These are phyloP conservation scores for Diplodia seriata DNA, from an alignment of 2,329 filamentous ascomycete genomes.

Conservation along the genomic window DNA sequence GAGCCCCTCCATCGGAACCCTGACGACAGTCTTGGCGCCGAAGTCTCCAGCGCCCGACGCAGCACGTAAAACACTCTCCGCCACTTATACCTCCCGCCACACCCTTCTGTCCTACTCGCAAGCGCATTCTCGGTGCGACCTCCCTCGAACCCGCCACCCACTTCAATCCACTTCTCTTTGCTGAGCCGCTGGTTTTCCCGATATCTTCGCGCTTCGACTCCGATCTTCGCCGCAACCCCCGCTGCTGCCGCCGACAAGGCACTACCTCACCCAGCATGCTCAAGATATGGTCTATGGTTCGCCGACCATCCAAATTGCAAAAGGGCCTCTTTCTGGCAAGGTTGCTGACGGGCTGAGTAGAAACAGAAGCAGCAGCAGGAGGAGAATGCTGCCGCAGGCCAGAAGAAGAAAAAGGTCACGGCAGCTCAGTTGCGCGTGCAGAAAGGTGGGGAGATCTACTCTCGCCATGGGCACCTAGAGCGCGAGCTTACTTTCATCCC, in stretches of 20 bases:
- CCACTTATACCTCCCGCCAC: background rate
- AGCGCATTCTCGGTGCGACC: background rate
- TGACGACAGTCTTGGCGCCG: slow-evolving; percentile 1
- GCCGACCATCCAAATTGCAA: slow-evolving; percentile 38
- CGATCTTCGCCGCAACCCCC: slow-evolving; percentile 25
- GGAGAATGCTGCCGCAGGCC: slow-evolving; percentile 80
- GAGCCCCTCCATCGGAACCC: slow-evolving; percentile 1
- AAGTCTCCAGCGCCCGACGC: background rate
- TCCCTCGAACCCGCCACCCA: background rate
- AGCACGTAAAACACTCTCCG: background rate
- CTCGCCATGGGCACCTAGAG: background rate
- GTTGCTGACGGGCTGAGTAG: slow-evolving; percentile 56
- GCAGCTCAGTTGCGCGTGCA: slow-evolving; percentile 94
- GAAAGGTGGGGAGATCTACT: slow-evolving; percentile 71
- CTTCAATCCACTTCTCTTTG: background rate
- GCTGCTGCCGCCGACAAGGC: slow-evolving; percentile 12
- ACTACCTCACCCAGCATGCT: slow-evolving; percentile 71
- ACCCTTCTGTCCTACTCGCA: background rate
- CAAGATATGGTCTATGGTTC: slow-evolving; percentile 99
- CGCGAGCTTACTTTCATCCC: background rate
- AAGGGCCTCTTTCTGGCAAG: background rate
- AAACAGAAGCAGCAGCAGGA: slow-evolving; percentile 94
- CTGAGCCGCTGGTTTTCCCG: background rate
- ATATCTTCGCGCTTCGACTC: slow-evolving; percentile 6
- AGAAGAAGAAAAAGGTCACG: slow-evolving; percentile 98